Percentiles rank a stretch among this genome's conserved stretches.
These are phyloP conservation scores for Termitomyces sp. DNA, from an alignment of 768 basidiomycete species.

Conservation along the genomic window DNA sequence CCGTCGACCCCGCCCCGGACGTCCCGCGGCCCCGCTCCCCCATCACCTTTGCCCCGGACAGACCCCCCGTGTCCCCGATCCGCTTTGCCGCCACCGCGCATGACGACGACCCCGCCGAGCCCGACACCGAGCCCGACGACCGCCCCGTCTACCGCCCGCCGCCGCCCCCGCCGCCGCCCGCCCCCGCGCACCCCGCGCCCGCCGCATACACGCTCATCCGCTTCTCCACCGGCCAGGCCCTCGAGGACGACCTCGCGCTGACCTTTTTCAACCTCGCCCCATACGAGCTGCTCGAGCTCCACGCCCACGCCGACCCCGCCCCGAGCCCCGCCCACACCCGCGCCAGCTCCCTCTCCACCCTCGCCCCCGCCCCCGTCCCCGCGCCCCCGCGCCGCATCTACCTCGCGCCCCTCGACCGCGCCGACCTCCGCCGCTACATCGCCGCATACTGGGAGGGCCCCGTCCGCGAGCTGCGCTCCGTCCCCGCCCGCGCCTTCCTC, in stretches of 20 bases:
- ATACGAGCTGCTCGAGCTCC: conserved; percentile 68
- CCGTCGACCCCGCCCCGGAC: not conserved
- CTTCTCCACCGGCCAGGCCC: conserved; percentile 63
- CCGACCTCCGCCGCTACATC: conserved; percentile 30
- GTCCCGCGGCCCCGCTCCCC: not conserved
- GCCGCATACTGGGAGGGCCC: conserved; percentile 56
- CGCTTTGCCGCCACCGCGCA: too few relatives aligned
- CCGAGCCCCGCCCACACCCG: not conserved
- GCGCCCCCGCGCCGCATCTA: not conserved
- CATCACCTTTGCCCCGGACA: not conserved
- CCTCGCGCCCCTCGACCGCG: conserved; percentile 27
- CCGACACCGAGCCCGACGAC: too few relatives aligned
- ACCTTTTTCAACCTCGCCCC: conserved; percentile 57
- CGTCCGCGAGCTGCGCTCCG: conserved; percentile 43
- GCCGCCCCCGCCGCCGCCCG: not conserved
- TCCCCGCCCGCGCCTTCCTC: conserved; percentile 9
- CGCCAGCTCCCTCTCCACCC: conserved; percentile 5
- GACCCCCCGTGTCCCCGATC: not conserved
- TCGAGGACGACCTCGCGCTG: conserved; percentile 58
- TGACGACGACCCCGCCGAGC: too few relatives aligned
- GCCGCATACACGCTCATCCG: conserved; percentile 45
- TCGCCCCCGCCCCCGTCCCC: too few relatives aligned
- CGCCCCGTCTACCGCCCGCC: too few relatives aligned
- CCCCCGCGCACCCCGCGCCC: not conserved
- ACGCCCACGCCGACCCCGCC: conserved; percentile 21